These are phyloP conservation scores for Schizothecium vesticola DNA, from an alignment of 495 filamentous ascomycete species.

Conservation along the genomic window DNA sequence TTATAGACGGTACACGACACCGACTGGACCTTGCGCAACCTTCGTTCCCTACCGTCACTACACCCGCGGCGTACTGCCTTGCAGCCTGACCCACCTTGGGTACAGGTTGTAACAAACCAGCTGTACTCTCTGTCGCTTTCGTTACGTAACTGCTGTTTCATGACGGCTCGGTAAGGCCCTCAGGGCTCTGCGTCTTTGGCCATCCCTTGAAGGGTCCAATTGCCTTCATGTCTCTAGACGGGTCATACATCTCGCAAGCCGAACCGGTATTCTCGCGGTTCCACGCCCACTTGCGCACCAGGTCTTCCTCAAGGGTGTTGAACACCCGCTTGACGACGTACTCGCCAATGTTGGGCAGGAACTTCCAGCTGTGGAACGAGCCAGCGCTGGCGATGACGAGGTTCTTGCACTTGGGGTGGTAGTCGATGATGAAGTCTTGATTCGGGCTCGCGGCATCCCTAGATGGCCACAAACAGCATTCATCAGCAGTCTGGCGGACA, in stretches of 20 bases:
- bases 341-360: slow-evolving; percentile 54
- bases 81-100: too few species aligned
- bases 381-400: slow-evolving; percentile 44
- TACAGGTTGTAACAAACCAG: too few species aligned
- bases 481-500: background rate
- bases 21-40: too few species aligned
- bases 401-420: slow-evolving; percentile 46
- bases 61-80: too few species aligned
- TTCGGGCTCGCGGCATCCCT: slow-evolving; percentile 40
- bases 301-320: slow-evolving; percentile 38
- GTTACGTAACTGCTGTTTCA: too few species aligned
- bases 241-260: background rate
- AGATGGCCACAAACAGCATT: background rate
- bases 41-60: too few species aligned
- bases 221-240: background rate
- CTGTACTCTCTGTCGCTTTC: too few species aligned
- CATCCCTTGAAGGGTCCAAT: slow-evolving; percentile 6
- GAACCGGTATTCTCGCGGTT: slow-evolving; percentile 22
- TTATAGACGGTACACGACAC: too few species aligned
- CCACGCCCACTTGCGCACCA: slow-evolving; percentile 51
- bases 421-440: slow-evolving; percentile 53
- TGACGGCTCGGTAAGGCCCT: too few species aligned
- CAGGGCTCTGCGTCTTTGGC: too few species aligned
- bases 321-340: slow-evolving; percentile 55
- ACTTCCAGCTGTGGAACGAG: slow-evolving; percentile 54